These are phyloP conservation scores for Penicillium riverlandense DNA, from an alignment of 495 filamentous ascomycete genomes.

Conservation along the genomic window DNA sequence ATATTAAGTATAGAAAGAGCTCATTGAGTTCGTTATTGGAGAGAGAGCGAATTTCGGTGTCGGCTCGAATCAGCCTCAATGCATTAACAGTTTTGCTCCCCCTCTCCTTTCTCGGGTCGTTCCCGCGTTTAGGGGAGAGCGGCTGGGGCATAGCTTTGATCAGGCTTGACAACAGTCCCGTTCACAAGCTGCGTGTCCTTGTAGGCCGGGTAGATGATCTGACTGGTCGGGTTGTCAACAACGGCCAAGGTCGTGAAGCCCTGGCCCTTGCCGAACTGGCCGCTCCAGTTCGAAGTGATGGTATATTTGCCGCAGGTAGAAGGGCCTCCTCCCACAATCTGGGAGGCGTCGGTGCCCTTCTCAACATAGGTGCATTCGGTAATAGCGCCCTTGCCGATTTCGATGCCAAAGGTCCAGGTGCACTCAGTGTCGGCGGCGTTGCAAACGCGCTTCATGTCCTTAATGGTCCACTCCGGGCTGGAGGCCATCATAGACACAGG, in stretches of 20 bases:
- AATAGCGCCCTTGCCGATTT: constrained; percentile 23
- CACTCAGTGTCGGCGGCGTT: constrained; percentile 36
- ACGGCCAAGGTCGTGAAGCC: constrained; percentile 49
- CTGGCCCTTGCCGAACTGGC: constrained; percentile 42
- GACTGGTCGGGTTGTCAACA: constrained; percentile 28
- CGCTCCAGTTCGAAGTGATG: constrained; percentile 49
- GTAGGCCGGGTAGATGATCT: constrained; percentile 45
- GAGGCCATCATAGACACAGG: constrained; percentile 32
- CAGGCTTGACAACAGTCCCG: constrained; percentile 41
- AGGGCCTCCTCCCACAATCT: constrained; percentile 24
- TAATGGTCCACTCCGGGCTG: constrained; percentile 40
- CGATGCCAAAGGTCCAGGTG: constrained; percentile 40
- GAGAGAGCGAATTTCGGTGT: too few species aligned
- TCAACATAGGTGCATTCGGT: constrained; percentile 36
- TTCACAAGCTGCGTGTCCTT: constrained; percentile 36
- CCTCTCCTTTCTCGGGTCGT: neutral
- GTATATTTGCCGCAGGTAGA: constrained; percentile 41
- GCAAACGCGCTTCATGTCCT: constrained; percentile 40
- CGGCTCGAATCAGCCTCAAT: too few species aligned
- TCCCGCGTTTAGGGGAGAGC: constrained; percentile 15
- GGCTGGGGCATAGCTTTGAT: constrained; percentile 47
- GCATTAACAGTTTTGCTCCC: too few species aligned
- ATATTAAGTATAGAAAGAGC: too few species aligned
- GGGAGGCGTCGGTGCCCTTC: constrained; percentile 29
- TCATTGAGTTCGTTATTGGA: too few species aligned